Evolutionary conservation across 108 stramenopile species (phyloP), one percentile per base, ranked within the genome.

Genomic region (Nitzschia sp.): DNA sequence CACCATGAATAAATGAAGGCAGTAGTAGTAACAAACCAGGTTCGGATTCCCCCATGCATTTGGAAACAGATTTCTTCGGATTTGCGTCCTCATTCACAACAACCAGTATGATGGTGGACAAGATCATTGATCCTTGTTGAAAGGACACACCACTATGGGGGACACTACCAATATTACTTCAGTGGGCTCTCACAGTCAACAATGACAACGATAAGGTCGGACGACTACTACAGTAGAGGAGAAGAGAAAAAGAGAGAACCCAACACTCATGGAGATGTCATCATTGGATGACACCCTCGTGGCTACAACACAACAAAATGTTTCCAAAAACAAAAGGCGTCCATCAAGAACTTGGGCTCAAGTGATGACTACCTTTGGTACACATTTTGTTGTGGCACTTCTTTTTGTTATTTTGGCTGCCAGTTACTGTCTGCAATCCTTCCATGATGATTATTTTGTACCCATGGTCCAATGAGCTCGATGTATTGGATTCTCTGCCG

Each of bases 401-500:
- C 10, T 53, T 7, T 67, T 71, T 21, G 46, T 81, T 15, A 57
- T 61, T 24, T 58, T 75, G 12, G 44, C 57, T 0, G 46, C 68
- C 3, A 44, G 65, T 6, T 69, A 58, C 42, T 63, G 71, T 41
- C 41, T 81, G 10, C 55, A 54, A 29, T 29, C 43, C 10, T 64
- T 81, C 40, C 71, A 81, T 52, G 66, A 81, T 20, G 46, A 65
- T 38, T 83, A 79, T 58, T 83, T 71, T 67, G 68, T 79, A 0
- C 53, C 75, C 0, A 38, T 84, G n/a, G 39, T 78, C 8, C 40
- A 75, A 39, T 70, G 72, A n/a, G 76, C 83, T 15, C 51, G 60
- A n/a, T n/a, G n/a, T n/a, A n/a, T n/a, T n/a, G n/a, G n/a, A n/a
- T n/a, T n/a, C n/a, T n/a, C n/a, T n/a, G n/a, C n/a, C n/a, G n/a